phyloP scores from a whole-genome alignment of 2,329 filamentous ascomycete species.

The Scorias spongiosa region DNA sequence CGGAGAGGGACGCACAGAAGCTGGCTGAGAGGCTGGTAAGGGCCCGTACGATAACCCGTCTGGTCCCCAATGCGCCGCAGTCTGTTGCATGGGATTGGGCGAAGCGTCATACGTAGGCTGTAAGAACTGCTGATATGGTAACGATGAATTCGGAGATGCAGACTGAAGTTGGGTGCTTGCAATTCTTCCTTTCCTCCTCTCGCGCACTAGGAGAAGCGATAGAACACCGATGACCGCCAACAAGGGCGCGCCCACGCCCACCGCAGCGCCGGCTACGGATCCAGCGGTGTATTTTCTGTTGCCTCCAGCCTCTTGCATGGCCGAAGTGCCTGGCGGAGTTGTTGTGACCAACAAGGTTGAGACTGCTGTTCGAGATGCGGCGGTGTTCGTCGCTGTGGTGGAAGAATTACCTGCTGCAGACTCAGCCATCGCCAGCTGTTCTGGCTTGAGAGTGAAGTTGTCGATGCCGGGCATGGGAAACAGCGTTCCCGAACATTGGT shows the following conservation, averaged over 20 bases:
- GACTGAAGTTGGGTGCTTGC: background rate
- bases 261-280: background rate
- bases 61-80: background rate
- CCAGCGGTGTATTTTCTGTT: background rate
- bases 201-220: background rate
- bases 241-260: background rate
- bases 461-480: background rate
- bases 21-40: background rate
- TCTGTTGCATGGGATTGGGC: background rate
- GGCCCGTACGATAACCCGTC: background rate
- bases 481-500: background rate
- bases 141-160: background rate
- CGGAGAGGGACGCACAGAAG: background rate
- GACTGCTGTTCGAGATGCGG: background rate
- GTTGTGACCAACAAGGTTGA: background rate
- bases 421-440: background rate
- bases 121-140: background rate
- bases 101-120: background rate
- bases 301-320: background rate
- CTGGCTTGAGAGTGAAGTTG: background rate
- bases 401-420: background rate
- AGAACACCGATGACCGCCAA: background rate
- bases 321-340: background rate
- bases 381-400: background rate
- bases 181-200: background rate